A percentile compares a stretch with the other conserved stretches of the same genome.
Evolutionary conservation across 768 basidiomycete genomes (phyloP).

Genomic region (Russula earlei): DNA sequence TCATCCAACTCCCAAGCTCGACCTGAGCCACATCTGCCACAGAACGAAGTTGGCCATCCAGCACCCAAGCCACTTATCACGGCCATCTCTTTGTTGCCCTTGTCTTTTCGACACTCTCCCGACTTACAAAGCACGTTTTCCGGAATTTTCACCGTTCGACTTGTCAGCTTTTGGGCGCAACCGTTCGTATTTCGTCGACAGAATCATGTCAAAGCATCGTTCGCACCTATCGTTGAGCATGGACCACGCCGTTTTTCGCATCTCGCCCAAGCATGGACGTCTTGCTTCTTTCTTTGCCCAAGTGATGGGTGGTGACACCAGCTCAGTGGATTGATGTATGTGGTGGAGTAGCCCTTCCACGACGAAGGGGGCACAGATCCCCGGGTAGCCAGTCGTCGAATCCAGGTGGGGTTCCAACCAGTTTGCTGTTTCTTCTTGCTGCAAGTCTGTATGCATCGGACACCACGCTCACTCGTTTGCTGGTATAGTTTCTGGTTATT

Average conservation of each 20-base stretch:
- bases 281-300: not conserved
- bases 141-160: constrained; percentile 10
- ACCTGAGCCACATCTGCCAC: too few relatives aligned
- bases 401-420: not conserved
- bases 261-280: not conserved
- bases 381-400: not conserved
- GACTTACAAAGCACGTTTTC: not conserved
- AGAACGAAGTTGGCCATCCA: too few relatives aligned
- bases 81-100: not conserved
- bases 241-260: not conserved
- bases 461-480: not conserved
- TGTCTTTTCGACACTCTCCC: not conserved
- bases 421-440: not conserved
- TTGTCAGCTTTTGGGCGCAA: not conserved
- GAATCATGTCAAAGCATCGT: not conserved
- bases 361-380: not conserved
- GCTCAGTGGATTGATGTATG: not conserved
- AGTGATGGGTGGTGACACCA: not conserved
- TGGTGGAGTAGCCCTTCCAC: not conserved
- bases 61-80: too few relatives aligned
- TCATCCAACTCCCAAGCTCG: too few relatives aligned
- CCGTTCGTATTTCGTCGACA: not conserved
- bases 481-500: not conserved
- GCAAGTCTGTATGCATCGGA: not conserved
- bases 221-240: not conserved